These are phyloP conservation scores for Hibiscus trionum DNA, from an alignment of 345 rosid genomes.

Conservation along the genomic window DNA sequence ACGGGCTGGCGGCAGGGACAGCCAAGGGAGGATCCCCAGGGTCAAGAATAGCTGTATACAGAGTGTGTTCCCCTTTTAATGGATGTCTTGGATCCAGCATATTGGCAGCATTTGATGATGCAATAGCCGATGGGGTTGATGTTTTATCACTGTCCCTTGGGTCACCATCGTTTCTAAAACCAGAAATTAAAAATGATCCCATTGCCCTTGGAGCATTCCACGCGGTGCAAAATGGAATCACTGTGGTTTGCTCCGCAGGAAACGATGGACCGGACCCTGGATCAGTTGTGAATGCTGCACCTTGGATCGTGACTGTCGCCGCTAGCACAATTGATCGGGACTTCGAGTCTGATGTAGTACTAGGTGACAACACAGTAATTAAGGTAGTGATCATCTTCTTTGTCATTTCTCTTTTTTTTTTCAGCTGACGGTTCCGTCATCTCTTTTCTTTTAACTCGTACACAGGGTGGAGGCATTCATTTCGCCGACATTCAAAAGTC, in stretches of 20 bases:
- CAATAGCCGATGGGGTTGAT: slow-evolving; percentile 67
- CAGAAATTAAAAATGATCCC: slow-evolving; percentile 39
- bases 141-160: slow-evolving; percentile 70
- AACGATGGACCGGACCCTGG: slow-evolving; percentile 54
- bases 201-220: slow-evolving; percentile 80
- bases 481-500: slow-evolving; percentile 41
- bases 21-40: slow-evolving; percentile 69
- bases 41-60: slow-evolving; percentile 65
- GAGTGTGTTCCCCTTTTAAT: slow-evolving; percentile 32
- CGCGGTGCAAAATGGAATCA: slow-evolving; percentile 59
- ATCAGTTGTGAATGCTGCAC: slow-evolving; percentile 56
- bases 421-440: background rate
- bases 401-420: background rate
- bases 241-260: slow-evolving; percentile 76
- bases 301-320: slow-evolving; percentile 82
- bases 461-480: slow-evolving; percentile 72
- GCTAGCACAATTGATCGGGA: slow-evolving; percentile 79
- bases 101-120: slow-evolving; percentile 71
- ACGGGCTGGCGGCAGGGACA: slow-evolving; percentile 63
- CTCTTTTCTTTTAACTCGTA: background rate
- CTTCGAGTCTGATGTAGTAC: slow-evolving; percentile 61
- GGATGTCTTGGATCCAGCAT: slow-evolving; percentile 66
- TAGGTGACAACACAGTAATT: slow-evolving; percentile 52
- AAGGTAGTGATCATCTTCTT: slow-evolving; percentile 30
- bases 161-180: slow-evolving; percentile 23